These are phyloP conservation scores for Thyridium curvatum DNA, from an alignment of 2,329 filamentous ascomycete genomes.

Conservation along the genomic window DNA sequence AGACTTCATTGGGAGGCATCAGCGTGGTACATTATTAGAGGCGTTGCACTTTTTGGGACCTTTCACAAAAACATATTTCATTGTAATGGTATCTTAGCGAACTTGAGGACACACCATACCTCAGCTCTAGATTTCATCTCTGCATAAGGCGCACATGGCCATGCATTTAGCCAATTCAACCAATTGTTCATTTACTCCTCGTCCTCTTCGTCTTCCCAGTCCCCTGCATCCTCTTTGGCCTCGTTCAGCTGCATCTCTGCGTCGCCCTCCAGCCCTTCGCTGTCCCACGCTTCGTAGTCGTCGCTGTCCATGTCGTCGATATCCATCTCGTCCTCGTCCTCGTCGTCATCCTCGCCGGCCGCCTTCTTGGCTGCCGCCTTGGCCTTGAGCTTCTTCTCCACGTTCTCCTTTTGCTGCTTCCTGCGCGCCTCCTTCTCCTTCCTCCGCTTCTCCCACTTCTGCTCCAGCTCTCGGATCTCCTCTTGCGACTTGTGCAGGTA, in stretches of 20 bases:
- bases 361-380: slow-evolving; percentile 22
- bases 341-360: slow-evolving; percentile 30
- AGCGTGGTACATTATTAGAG: too few relatives aligned
- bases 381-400: slow-evolving; percentile 71
- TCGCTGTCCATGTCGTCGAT: slow-evolving; percentile 34
- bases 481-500: slow-evolving; percentile 78
- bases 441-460: slow-evolving; percentile 71
- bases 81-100: too few relatives aligned
- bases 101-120: too few relatives aligned
- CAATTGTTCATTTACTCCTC: slow-evolving; percentile 13
- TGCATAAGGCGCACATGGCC: too few relatives aligned
- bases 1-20: too few relatives aligned
- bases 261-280: slow-evolving; percentile 42
- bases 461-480: slow-evolving; percentile 73
- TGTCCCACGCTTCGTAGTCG: slow-evolving; percentile 43
- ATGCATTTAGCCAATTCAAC: too few relatives aligned
- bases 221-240: slow-evolving; percentile 40
- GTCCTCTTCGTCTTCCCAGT: slow-evolving; percentile 46
- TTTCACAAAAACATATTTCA: too few relatives aligned
- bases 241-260: slow-evolving; percentile 43
- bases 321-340: slow-evolving; percentile 27
- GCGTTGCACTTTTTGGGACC: too few relatives aligned
- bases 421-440: slow-evolving; percentile 87
- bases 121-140: too few relatives aligned
- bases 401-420: slow-evolving; percentile 74